phyloP scores from a whole-genome alignment of 257 asterid species.

The Lycium barbarum region DNA sequence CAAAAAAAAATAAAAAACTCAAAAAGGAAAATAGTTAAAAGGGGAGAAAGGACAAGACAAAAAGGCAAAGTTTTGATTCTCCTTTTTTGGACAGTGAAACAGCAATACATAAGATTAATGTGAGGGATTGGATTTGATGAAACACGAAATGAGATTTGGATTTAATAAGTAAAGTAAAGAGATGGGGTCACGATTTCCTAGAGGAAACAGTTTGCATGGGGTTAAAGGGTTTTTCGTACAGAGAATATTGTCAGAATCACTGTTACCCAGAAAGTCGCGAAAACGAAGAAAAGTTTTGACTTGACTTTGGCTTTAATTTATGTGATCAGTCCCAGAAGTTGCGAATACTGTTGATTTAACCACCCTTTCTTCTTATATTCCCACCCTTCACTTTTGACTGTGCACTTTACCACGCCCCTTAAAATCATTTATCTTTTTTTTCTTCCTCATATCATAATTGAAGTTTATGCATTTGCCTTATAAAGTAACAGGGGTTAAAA shows the following conservation, averaged over 20 bases:
- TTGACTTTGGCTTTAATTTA: neutral
- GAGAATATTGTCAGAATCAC: conserved; percentile 25
- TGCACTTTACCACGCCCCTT: too few species aligned
- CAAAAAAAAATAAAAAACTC: neutral
- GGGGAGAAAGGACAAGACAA: conserved; percentile 23
- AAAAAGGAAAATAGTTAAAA: neutral
- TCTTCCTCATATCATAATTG: too few species aligned
- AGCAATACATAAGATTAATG: neutral
- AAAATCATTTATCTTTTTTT: too few species aligned
- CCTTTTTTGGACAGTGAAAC: conserved; percentile 7
- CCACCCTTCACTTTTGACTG: too few species aligned
- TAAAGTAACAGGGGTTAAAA: too few species aligned
- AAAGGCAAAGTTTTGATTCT: conserved; percentile 2
- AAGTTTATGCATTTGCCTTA: too few species aligned
- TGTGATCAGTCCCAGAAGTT: neutral
- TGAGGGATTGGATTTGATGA: neutral
- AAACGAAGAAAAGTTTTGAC: conserved; percentile 22
- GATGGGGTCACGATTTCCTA: neutral
- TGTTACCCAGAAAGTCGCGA: conserved; percentile 10
- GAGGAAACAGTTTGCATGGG: conserved; percentile 28
- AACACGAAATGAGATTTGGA: neutral
- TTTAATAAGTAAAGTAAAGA: conserved; percentile 4
- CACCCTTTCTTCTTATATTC: neutral
- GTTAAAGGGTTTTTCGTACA: conserved; percentile 20
- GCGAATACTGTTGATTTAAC: neutral